A percentile compares a stretch with the other conserved stretches of the same genome.
Conservation (phyloP, 164 flowering plant species). For the Vitis labrusca region DNA sequence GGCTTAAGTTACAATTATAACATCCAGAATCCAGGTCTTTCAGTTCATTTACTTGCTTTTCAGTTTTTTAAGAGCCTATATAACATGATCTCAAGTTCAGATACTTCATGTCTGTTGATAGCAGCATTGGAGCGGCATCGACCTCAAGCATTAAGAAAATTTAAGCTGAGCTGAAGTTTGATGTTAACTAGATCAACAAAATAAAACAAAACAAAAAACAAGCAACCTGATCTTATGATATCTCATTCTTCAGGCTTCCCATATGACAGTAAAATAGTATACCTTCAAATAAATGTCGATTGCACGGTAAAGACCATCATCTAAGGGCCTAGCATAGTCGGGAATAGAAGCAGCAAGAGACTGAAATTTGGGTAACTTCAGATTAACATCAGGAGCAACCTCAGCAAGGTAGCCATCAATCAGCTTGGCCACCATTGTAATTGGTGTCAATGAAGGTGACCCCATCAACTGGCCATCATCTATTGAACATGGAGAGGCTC, state of each 20-base stretch:
- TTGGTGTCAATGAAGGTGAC: constrained; percentile 79
- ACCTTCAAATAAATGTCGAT: constrained; percentile 96
- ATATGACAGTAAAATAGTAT: constrained; percentile 1
- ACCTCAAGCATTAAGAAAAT: too few species aligned
- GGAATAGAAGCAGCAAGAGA: constrained; percentile 85
- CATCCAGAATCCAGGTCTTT: background rate
- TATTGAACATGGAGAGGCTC: constrained; percentile 69
- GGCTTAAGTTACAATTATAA: background rate
- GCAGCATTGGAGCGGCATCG: background rate
- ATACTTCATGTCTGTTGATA: background rate
- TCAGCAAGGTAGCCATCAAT: constrained; percentile 95
- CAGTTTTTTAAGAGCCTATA: background rate
- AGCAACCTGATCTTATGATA: background rate
- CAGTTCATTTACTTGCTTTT: background rate
- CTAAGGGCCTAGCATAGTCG: constrained; percentile 91
- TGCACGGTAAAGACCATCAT: constrained; percentile 95
- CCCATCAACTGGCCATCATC: constrained; percentile 76
- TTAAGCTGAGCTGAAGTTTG: background rate
- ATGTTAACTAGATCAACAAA: background rate
- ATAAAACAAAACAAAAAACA: background rate
- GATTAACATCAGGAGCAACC: constrained; percentile 90
- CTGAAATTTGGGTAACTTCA: constrained; percentile 86
- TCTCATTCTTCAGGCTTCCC: background rate
- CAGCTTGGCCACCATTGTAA: constrained; percentile 88
- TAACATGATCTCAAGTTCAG: background rate